phyloP scores from a whole-genome alignment of 78 protist genomes.

The Isochrysis galbana region DNA sequence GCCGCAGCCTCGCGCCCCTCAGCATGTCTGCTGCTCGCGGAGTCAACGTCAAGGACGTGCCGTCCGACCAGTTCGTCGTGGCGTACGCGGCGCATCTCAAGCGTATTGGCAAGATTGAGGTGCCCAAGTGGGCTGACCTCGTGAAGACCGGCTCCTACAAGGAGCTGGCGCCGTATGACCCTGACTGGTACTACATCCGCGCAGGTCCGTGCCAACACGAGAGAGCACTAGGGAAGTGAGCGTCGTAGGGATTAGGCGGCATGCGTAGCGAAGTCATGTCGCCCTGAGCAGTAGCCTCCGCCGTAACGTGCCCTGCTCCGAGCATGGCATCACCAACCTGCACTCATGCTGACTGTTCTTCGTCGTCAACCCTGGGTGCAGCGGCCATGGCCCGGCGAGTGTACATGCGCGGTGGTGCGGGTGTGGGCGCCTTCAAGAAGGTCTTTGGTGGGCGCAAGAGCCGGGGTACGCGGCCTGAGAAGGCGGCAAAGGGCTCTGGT shows the following conservation, averaged over 20 bases:
- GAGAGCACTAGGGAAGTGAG: no score
- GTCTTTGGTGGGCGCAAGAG: conserved; percentile 67
- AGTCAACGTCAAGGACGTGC: conserved; percentile 89
- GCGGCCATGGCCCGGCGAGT: conserved; percentile 84
- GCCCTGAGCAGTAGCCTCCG: no score
- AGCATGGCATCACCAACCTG: no score
- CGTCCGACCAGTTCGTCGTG: conserved; percentile 82
- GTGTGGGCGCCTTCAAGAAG: conserved; percentile 69
- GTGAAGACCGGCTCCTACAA: conserved; percentile 89
- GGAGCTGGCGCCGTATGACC: conserved; percentile 95
- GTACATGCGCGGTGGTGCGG: conserved; percentile 76
- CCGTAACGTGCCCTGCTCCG: no score
- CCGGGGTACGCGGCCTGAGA: conserved; percentile 72
- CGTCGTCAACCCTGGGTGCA: background rate
- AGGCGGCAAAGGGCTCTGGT: conserved; percentile 64
- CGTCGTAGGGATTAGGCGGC: no score
- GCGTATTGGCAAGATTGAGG: conserved; percentile 74
- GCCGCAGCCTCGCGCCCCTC: no score
- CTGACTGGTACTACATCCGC: conserved; percentile 97
- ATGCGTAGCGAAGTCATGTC: no score
- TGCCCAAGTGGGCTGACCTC: conserved; percentile 91
- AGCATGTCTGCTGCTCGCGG: no score
- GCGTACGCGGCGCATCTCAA: conserved; percentile 91
- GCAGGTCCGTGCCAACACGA: conserved; percentile 57
- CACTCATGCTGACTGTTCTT: no score